Evolutionary conservation across 768 basidiomycete species (phyloP).

Genomic region (Boletus subcaerulescens): DNA sequence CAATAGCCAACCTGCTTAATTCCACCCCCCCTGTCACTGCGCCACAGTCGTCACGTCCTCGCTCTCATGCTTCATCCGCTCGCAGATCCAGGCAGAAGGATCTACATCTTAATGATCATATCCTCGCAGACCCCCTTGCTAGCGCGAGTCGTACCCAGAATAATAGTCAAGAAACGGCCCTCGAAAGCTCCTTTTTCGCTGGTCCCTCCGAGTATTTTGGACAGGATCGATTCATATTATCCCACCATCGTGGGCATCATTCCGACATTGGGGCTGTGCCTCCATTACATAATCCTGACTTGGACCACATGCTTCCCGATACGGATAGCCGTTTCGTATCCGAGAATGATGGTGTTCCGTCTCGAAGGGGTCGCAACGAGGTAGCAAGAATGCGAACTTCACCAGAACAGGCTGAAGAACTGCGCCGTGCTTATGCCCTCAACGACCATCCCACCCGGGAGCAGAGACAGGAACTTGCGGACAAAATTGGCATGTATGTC

Average conservation of each 20-base stretch:
- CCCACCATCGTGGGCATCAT: conserved; percentile 34
- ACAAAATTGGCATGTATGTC: conserved; percentile 74
- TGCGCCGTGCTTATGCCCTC: conserved; percentile 59
- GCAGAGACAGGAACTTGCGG: conserved; percentile 60
- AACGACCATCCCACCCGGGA: conserved; percentile 70
- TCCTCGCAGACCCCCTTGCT: conserved; percentile 22
- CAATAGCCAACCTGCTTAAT: conserved; percentile 42
- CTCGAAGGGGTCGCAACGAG: conserved; percentile 30
- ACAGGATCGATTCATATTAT: conserved; percentile 32
- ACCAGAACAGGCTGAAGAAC: conserved; percentile 63
- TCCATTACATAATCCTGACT: conserved; percentile 39
- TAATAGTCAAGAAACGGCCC: conserved; percentile 14
- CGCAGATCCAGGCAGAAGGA: conserved; percentile 34
- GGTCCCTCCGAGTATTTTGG: conserved; percentile 29
- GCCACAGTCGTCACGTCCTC: conserved; percentile 24
- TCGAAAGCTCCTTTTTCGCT: conserved; percentile 33
- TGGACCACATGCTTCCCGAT: conserved; percentile 50
- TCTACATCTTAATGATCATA: conserved; percentile 28
- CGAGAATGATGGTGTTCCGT: conserved; percentile 44
- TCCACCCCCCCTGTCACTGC: conserved; percentile 28
- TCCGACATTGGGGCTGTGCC: conserved; percentile 24
- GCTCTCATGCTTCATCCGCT: conserved; percentile 23
- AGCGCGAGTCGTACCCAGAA: conserved; percentile 3
- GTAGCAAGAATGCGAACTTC: conserved; percentile 57
- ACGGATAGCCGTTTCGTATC: conserved; percentile 48